Evolutionary conservation across 2,329 filamentous ascomycete genomes (phyloP), one percentile per base, ranked within the genome.

Genomic region (Fusarium pseudocircinatum): DNA sequence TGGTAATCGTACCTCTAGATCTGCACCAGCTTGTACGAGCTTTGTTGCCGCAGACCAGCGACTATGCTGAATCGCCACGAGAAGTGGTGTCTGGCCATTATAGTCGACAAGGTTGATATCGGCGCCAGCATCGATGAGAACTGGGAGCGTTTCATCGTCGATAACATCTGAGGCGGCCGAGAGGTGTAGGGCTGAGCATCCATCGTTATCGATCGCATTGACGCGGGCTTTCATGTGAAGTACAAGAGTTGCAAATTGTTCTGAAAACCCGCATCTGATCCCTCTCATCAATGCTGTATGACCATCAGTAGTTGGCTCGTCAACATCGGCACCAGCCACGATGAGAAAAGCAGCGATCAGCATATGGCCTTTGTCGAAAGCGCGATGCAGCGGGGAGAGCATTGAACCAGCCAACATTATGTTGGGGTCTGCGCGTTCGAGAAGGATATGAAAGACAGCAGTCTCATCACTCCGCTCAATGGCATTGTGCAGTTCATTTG

Each of bases 261-360:
- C 77, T 20, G 77, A 78, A 63, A 78, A 78, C 5, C 76, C 66
- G 43, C 77, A 78, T 42, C 75, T 78, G 62, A 78, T 78, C 15
- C 77, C 75, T 64, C 77, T 75, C 62, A 78, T 78, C 10, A 78
- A 54, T 10, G 77, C 73, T 14, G 77, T 78, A 43, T 78, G 70
- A 9, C 77, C 77, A 24, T 78, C 75, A 20, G 63, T 75, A 8
- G 77, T 78, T 18, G 77, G 77, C 50, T 78, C 77, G 49, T 78
- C 75, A 28, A 78, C 75, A 44, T 78, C 74, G 12, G 77, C 77
- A 12, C 77, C 77, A 24, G 77, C 75, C 9, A 78, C 77, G 22
- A 77, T 77, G 26, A 78, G 75, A 46, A 78, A 76, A 30, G 77
- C 77, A 32, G 75, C 77, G 34, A 78, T 78, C 20, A 78, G 39